Conservation (phyloP, 352 stramenopile species). For the Phytophthora cryptogea region DNA sequence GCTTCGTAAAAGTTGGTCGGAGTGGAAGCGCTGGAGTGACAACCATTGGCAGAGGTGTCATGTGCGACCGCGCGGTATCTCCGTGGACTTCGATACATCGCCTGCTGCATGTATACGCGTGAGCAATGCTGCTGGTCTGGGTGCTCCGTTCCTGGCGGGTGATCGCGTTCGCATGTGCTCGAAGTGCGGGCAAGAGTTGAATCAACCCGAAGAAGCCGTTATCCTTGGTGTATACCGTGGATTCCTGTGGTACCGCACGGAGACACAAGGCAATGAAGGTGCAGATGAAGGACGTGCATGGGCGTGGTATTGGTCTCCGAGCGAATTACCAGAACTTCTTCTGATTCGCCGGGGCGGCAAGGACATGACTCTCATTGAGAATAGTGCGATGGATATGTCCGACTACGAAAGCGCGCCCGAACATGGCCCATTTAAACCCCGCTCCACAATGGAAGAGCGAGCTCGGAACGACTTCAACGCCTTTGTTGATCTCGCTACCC, state of each 20-base stretch:
- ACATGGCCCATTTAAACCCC: constrained; percentile 46
- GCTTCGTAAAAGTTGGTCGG: constrained; percentile 72
- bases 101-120: constrained; percentile 87
- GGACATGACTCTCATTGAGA: constrained; percentile 87
- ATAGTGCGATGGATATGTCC: constrained; percentile 71
- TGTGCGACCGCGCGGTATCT: constrained; percentile 85
- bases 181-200: constrained; percentile 94
- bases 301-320: constrained; percentile 96
- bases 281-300: constrained; percentile 91
- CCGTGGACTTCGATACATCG: constrained; percentile 94
- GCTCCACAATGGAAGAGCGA: constrained; percentile 51
- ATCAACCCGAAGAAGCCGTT: constrained; percentile 96
- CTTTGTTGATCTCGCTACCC: constrained; percentile 70
- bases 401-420: constrained; percentile 40
- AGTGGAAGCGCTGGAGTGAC: constrained; percentile 87
- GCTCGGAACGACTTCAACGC: constrained; percentile 54
- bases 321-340: constrained; percentile 87
- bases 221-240: constrained; percentile 94
- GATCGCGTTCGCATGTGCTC: constrained; percentile 94
- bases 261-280: constrained; percentile 96
- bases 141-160: constrained; percentile 90
- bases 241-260: constrained; percentile 94
- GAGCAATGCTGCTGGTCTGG: constrained; percentile 89
- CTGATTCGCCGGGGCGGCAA: constrained; percentile 81
- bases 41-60: constrained; percentile 84